Evolutionary conservation across 1,284 basidiomycete genomes (phyloP).

Genomic region (Naganishia albida): DNA sequence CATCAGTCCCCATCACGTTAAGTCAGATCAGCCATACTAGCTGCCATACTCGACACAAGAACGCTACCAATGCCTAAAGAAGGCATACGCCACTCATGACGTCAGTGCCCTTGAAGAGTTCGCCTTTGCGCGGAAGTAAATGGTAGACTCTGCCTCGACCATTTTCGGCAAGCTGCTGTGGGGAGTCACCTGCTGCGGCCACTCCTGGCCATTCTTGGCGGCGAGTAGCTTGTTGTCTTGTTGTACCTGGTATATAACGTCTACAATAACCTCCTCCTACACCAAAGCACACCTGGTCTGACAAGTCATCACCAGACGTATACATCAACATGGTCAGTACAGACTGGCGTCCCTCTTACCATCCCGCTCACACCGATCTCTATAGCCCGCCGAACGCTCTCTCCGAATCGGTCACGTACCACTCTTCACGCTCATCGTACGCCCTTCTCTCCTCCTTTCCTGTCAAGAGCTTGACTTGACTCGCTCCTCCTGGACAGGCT

Average conservation of each 20-base stretch:
- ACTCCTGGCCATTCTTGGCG: neutral
- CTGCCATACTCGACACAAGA: neutral
- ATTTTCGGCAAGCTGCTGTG: neutral
- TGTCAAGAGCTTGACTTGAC: neutral
- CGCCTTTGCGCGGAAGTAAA: neutral
- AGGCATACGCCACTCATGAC: neutral
- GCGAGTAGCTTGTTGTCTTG: neutral
- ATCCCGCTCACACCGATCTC: neutral
- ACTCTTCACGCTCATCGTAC: slow-evolving; percentile 44
- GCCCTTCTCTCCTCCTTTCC: neutral
- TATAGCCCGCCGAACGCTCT: slow-evolving; percentile 39
- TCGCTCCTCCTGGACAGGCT: slow-evolving; percentile 13
- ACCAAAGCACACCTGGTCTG: no score
- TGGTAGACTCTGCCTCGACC: neutral
- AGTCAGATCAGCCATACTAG: neutral
- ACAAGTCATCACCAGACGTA: no score
- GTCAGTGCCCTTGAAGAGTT: neutral
- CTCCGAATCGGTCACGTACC: slow-evolving; percentile 46
- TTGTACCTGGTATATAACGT: neutral
- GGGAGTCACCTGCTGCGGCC: no score
- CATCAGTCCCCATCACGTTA: no score
- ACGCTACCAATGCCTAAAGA: neutral
- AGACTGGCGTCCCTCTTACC: no score
- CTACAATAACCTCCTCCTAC: no score
- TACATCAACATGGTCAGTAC: no score